Evolutionary conservation across 768 basidiomycete genomes (phyloP).

Genomic region (Leucocoprinus birnbaumii): DNA sequence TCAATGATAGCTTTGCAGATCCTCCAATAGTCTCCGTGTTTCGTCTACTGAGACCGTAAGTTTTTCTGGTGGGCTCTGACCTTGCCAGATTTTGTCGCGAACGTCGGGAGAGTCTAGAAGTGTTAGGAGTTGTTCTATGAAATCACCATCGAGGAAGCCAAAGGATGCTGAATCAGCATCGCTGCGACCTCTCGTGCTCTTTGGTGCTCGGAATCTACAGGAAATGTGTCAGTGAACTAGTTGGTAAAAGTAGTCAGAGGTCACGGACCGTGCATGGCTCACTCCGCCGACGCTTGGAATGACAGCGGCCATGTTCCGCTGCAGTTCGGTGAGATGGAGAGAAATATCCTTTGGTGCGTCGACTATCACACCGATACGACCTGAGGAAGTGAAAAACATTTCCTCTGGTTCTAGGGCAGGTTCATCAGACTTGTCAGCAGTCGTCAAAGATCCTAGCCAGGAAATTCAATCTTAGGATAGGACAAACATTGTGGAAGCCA

Average conservation of each 20-base stretch:
- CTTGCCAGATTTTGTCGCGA: conserved; percentile 52
- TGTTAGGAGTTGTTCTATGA: conserved; percentile 66
- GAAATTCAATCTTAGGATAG: neutral
- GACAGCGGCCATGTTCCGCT: conserved; percentile 69
- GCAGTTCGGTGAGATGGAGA: conserved; percentile 61
- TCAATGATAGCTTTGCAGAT: conserved; percentile 57
- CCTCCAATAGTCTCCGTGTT: conserved; percentile 41
- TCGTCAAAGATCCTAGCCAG: conserved; percentile 50
- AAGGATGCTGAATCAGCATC: conserved; percentile 55
- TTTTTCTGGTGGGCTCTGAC: conserved; percentile 56
- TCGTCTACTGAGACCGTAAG: conserved; percentile 45
- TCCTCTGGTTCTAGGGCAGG: conserved; percentile 50
- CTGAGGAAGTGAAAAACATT: conserved; percentile 75
- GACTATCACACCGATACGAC: conserved; percentile 72
- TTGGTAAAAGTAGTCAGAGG: neutral
- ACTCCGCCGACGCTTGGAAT: conserved; percentile 50
- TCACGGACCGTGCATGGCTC: conserved; percentile 57
- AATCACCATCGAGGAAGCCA: conserved; percentile 89
- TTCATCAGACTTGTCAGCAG: conserved; percentile 39
- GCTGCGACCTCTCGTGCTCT: conserved; percentile 48
- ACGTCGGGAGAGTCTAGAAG: conserved; percentile 34
- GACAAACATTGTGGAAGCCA: neutral
- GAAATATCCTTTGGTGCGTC: conserved; percentile 54
- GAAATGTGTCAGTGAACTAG: conserved; percentile 1
- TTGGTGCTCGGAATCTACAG: conserved; percentile 69